phyloP scores from a whole-genome alignment of 1,284 basidiomycete species.

The Trichosporon coremiiforme region DNA sequence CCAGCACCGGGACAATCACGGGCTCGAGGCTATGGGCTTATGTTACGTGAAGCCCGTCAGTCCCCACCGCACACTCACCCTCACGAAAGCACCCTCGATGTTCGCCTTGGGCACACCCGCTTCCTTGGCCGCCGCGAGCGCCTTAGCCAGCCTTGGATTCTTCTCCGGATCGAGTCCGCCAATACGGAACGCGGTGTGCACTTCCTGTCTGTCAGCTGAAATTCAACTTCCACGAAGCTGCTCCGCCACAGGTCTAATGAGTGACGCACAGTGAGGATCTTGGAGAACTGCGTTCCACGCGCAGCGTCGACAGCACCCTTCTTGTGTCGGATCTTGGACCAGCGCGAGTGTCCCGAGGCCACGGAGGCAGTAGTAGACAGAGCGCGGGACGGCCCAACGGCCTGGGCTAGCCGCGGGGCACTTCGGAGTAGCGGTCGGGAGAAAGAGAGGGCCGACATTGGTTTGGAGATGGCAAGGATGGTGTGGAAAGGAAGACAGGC shows the following conservation, averaged over 20 bases:
- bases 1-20: neutral
- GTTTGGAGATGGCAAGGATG: neutral
- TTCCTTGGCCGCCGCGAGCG: slow-evolving; percentile 66
- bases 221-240: neutral
- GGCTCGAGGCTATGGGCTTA: too few relatives aligned
- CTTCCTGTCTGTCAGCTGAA: slow-evolving; percentile 62
- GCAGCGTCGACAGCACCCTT: slow-evolving; percentile 73
- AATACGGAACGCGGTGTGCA: slow-evolving; percentile 66
- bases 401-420: neutral
- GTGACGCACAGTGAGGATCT: slow-evolving; percentile 63
- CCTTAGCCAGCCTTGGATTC: slow-evolving; percentile 66
- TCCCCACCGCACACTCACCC: slow-evolving; percentile 57
- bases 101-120: slow-evolving; percentile 75
- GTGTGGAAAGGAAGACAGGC: neutral
- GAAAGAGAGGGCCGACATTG: neutral
- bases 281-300: slow-evolving; percentile 65
- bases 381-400: neutral
- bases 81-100: slow-evolving; percentile 69
- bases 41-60: too few relatives aligned
- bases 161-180: slow-evolving; percentile 70
- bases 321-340: slow-evolving; percentile 83
- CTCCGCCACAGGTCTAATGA: neutral
- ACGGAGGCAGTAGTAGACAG: slow-evolving; percentile 24
- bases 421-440: neutral
- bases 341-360: slow-evolving; percentile 55